phyloP scores from a whole-genome alignment of 495 filamentous ascomycete genomes.

The Glutinoglossum americanum region DNA sequence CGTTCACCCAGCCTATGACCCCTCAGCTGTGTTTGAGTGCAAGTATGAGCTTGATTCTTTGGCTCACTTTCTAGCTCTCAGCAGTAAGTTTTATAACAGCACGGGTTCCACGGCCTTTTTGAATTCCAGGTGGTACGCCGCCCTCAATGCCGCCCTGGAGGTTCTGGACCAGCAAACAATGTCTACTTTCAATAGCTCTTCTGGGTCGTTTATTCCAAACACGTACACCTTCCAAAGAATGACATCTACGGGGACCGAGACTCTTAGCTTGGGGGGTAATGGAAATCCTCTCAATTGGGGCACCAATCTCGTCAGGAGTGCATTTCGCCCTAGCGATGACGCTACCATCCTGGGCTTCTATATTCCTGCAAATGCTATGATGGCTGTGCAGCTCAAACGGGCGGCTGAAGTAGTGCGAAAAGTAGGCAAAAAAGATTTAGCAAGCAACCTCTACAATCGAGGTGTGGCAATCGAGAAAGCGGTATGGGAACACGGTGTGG shows the following conservation, averaged over 20 bases:
- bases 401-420: slow-evolving; percentile 44
- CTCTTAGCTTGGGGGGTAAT: slow-evolving; percentile 55
- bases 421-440: slow-evolving; percentile 29
- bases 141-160: slow-evolving; percentile 47
- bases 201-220: slow-evolving; percentile 40
- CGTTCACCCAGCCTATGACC: slow-evolving; percentile 75
- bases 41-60: slow-evolving; percentile 98
- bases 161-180: slow-evolving; percentile 60
- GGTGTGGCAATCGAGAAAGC: slow-evolving; percentile 49
- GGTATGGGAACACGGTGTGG: slow-evolving; percentile 74
- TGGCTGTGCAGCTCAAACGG: slow-evolving; percentile 72
- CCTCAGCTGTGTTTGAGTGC: slow-evolving; percentile 78
- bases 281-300: slow-evolving; percentile 78
- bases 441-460: slow-evolving; percentile 34
- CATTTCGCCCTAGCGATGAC: slow-evolving; percentile 93
- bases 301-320: slow-evolving; percentile 72
- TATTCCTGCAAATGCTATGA: slow-evolving; percentile 91
- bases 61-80: slow-evolving; percentile 70
- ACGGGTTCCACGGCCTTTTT: slow-evolving; percentile 62
- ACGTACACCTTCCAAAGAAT: slow-evolving; percentile 68
- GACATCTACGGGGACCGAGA: slow-evolving; percentile 75
- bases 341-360: slow-evolving; percentile 92
- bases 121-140: slow-evolving; percentile 56
- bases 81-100: slow-evolving; percentile 65
- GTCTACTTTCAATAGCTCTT: slow-evolving; percentile 52